Percentiles rank a stretch among this genome's conserved stretches.
phyloP scores from a whole-genome alignment of 148 eudicot species.

The Fagopyrum esculentum region DNA sequence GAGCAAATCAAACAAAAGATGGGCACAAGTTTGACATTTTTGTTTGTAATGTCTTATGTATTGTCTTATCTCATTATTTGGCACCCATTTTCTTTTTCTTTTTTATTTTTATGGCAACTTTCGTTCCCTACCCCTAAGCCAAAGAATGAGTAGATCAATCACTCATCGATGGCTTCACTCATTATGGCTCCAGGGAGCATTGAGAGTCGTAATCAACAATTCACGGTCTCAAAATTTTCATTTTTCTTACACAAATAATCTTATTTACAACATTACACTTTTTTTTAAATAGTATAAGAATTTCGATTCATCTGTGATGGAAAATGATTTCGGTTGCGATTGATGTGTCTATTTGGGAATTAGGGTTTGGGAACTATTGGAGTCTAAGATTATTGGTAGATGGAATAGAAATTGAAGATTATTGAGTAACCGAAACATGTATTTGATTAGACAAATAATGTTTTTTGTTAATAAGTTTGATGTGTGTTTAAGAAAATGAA shows the following conservation, averaged over 20 bases:
- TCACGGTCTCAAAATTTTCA: not conserved
- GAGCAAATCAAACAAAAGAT: not conserved
- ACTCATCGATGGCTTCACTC: not conserved
- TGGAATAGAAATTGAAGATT: no score
- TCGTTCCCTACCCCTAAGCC: not conserved
- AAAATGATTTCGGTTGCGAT: no score
- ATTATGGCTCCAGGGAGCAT: not conserved
- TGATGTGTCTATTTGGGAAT: no score
- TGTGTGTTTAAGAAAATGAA: no score
- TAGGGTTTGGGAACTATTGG: no score
- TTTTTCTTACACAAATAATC: not conserved
- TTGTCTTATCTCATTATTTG: constrained; percentile 7
- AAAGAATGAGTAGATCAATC: not conserved
- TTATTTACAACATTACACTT: not conserved
- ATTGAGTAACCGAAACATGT: no score
- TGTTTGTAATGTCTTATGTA: not conserved
- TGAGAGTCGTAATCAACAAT: not conserved
- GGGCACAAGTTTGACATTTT: not conserved
- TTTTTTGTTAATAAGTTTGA: no score
- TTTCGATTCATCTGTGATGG: no score
- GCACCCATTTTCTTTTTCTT: not conserved
- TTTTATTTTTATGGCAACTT: not conserved
- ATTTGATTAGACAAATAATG: no score
- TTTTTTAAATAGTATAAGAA: no score
- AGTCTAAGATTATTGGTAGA: no score